These are phyloP conservation scores for Leishmania guyanensis DNA, from an alignment of 208 protist species.

Conservation along the genomic window DNA sequence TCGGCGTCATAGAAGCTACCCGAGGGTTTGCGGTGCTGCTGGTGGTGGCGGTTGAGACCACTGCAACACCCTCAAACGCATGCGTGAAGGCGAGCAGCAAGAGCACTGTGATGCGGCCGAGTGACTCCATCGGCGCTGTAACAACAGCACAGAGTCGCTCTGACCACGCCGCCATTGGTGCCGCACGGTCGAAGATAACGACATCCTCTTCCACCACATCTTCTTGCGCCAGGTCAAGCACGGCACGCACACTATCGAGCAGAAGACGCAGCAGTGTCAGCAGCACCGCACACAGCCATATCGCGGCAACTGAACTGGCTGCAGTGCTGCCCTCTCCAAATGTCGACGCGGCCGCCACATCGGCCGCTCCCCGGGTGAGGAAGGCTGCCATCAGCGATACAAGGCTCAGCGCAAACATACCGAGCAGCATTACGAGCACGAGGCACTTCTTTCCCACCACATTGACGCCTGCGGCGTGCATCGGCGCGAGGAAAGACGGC, in stretches of 20 bases:
- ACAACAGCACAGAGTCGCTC: slow-evolving; percentile 14
- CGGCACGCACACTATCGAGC: slow-evolving; percentile 2
- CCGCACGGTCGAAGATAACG: slow-evolving; percentile 50
- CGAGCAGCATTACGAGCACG: background rate
- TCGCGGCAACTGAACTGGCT: background rate
- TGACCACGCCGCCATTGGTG: slow-evolving; percentile 25
- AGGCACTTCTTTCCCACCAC: slow-evolving; percentile 13
- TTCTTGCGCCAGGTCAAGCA: slow-evolving; percentile 22
- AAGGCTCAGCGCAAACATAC: background rate
- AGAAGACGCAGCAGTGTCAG: slow-evolving; percentile 23
- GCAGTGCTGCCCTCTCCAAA: background rate
- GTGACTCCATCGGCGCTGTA: slow-evolving; percentile 26
- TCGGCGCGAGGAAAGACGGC: slow-evolving; percentile 13
- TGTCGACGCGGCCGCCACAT: background rate
- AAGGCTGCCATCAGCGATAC: slow-evolving; percentile 20
- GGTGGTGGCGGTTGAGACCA: background rate
- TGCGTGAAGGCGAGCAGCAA: slow-evolving; percentile 10
- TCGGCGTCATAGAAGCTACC: background rate
- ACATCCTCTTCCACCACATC: slow-evolving; percentile 61
- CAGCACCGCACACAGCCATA: slow-evolving; percentile 19
- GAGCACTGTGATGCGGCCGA: slow-evolving; percentile 29
- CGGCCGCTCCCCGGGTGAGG: slow-evolving; percentile 2
- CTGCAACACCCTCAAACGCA: slow-evolving; percentile 5
- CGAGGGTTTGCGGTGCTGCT: background rate
- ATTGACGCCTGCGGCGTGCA: background rate